Evolutionary conservation across 768 basidiomycete genomes (phyloP).

Genomic region (Phanerodontia chrysosporium): DNA sequence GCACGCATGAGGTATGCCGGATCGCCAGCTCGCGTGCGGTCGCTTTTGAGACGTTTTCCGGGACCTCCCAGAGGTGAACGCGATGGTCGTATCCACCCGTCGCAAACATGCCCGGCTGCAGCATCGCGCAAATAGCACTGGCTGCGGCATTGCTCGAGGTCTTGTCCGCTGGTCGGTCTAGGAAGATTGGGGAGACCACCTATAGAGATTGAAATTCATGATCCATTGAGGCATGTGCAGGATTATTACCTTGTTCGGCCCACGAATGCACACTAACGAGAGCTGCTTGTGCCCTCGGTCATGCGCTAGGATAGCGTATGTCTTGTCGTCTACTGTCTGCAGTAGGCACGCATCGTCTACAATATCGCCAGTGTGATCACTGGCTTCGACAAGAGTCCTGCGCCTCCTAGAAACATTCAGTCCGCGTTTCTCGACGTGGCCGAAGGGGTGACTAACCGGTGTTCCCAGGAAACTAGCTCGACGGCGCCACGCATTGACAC

Average conservation of each 20-base stretch:
- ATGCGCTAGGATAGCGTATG: conserved; percentile 35
- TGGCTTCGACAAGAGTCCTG: not conserved
- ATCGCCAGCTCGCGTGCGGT: conserved; percentile 31
- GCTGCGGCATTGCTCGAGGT: conserved; percentile 34
- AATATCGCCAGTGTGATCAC: conserved; percentile 8
- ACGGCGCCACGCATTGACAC: conserved; percentile 20
- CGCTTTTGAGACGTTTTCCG: conserved; percentile 28
- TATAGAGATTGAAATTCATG: not conserved
- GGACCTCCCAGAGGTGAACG: conserved; percentile 42
- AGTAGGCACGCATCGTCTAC: conserved; percentile 43
- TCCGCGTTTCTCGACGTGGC: too few species aligned
- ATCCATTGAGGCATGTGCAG: not conserved
- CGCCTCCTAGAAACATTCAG: not conserved
- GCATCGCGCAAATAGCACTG: conserved; percentile 39
- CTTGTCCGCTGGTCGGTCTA: conserved; percentile 9
- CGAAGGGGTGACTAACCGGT: too few species aligned
- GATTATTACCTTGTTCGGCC: not conserved
- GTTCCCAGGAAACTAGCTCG: not conserved
- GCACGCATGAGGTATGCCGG: conserved; percentile 39
- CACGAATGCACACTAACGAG: conserved; percentile 7
- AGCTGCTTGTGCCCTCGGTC: conserved; percentile 26
- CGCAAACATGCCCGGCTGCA: conserved; percentile 39
- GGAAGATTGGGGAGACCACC: not conserved
- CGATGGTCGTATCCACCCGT: conserved; percentile 47
- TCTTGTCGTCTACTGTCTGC: conserved; percentile 16